A percentile compares a stretch with the other conserved stretches of the same genome.
These are phyloP conservation scores for Paspalum notatum DNA, from an alignment of 176 grass and related monocot genomes.

Conservation along the genomic window DNA sequence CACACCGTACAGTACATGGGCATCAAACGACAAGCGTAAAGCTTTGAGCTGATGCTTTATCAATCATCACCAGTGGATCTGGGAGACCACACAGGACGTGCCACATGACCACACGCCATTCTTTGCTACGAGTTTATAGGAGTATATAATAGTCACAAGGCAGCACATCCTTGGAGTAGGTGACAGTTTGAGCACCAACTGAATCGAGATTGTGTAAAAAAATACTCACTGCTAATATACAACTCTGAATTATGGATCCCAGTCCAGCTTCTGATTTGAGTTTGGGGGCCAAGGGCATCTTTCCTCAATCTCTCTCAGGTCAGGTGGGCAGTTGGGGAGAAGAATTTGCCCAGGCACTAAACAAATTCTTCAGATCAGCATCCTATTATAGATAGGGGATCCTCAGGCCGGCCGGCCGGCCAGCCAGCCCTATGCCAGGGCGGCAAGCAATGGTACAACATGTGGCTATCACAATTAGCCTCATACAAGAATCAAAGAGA, in stretches of 20 bases:
- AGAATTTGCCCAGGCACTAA: constrained; percentile 47
- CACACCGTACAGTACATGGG: neutral
- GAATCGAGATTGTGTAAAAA: constrained; percentile 8
- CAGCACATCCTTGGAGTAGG: constrained; percentile 38
- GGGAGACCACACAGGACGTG: neutral
- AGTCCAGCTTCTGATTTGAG: constrained; percentile 29
- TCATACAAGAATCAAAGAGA: constrained; percentile 27
- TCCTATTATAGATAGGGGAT: neutral
- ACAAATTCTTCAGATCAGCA: constrained; percentile 21
- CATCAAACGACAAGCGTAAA: constrained; percentile 13
- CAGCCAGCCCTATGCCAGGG: constrained; percentile 41
- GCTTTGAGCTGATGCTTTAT: neutral
- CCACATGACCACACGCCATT: neutral
- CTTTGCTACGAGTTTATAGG: neutral
- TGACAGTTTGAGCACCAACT: constrained; percentile 48
- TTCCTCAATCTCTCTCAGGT: neutral
- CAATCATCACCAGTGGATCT: neutral
- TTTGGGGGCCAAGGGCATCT: neutral
- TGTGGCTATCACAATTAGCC: constrained; percentile 27
- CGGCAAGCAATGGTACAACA: constrained; percentile 34
- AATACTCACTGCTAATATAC: constrained; percentile 36
- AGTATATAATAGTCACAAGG: neutral
- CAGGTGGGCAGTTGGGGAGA: constrained; percentile 44
- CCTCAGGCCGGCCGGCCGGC: constrained; percentile 29
- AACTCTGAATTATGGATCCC: neutral